Evolutionary conservation across 2,329 filamentous ascomycete genomes (phyloP).

Genomic region (Thielaviopsis populi): DNA sequence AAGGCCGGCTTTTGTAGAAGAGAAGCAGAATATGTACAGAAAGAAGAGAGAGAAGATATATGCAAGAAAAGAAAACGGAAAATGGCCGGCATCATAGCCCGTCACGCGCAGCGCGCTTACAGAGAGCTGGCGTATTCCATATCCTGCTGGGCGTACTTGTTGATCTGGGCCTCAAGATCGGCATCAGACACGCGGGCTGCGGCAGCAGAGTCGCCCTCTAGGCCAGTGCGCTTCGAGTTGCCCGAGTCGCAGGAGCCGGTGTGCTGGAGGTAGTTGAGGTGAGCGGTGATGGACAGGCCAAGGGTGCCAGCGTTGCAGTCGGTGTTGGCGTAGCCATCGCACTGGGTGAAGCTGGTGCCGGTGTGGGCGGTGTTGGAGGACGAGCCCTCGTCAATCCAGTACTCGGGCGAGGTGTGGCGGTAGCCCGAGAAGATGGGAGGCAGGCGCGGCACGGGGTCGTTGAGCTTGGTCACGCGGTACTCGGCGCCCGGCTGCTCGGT

Average conservation of each 20-base stretch:
- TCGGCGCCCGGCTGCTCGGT: constrained; percentile 36
- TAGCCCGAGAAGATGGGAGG: constrained; percentile 47
- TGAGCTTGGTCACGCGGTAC: constrained; percentile 50
- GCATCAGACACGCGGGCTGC: constrained; percentile 22
- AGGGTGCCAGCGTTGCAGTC: constrained; percentile 37
- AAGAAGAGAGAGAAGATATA: not conserved
- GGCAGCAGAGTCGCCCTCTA: constrained; percentile 3
- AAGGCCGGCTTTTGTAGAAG: not conserved
- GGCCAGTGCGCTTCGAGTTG: constrained; percentile 5
- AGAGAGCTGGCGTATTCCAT: constrained; percentile 21
- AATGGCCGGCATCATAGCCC: not conserved
- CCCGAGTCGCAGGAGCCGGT: constrained; percentile 27
- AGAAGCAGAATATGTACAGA: not conserved
- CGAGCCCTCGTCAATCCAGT: constrained; percentile 37
- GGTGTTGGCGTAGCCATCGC: constrained; percentile 33
- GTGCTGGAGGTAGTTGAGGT: constrained; percentile 34
- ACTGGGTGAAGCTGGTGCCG: constrained; percentile 30
- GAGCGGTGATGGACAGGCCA: constrained; percentile 31
- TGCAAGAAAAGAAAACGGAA: constrained; percentile 1
- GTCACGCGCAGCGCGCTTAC: constrained; percentile 3
- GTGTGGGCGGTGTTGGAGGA: constrained; percentile 25
- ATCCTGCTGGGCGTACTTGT: constrained; percentile 25
- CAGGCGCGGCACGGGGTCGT: constrained; percentile 54
- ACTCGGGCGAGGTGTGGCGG: constrained; percentile 54
- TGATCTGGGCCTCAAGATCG: constrained; percentile 28